Conservation (phyloP, 2,329 filamentous ascomycete species). For the Aspergillus sp. region DNA sequence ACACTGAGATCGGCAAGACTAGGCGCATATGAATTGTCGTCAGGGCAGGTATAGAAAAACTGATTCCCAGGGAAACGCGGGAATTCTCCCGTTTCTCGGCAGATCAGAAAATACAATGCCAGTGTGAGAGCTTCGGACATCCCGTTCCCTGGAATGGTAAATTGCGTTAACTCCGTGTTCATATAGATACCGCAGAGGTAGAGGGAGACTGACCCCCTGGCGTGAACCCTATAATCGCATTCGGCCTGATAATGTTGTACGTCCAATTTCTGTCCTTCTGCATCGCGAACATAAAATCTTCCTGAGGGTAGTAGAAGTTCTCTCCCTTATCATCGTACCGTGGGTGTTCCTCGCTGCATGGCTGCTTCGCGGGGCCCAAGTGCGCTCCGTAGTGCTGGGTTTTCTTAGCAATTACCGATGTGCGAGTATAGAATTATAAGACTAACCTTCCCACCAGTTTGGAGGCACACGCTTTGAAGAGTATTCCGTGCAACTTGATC, state of each 20-base stretch:
- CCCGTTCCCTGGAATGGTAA: constrained; percentile 20
- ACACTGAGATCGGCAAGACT: constrained; percentile 29
- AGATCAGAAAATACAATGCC: constrained; percentile 28
- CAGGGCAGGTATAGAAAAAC: constrained; percentile 28
- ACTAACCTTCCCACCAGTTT: constrained; percentile 32
- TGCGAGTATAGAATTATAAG: neutral
- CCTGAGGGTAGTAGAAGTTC: constrained; percentile 26
- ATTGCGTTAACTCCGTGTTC: no score
- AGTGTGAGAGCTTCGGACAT: constrained; percentile 32
- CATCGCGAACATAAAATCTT: constrained; percentile 21
- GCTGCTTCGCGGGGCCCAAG: constrained; percentile 24
- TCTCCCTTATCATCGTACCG: constrained; percentile 20
- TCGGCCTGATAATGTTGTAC: constrained; percentile 31
- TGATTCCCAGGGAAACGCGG: constrained; percentile 28
- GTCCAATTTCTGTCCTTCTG: constrained; percentile 24
- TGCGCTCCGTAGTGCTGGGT: constrained; percentile 30
- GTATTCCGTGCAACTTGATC: constrained; percentile 23
- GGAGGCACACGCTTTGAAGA: constrained; percentile 27
- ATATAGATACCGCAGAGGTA: no score
- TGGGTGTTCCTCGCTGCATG: constrained; percentile 21
- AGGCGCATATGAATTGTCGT: constrained; percentile 30
- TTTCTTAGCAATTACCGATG: no score
- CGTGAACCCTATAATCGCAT: constrained; percentile 28
- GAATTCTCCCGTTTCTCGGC: constrained; percentile 21
- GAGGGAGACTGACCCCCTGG: no score